Conservation (phyloP, 2,329 filamentous ascomycete species). For the Fusarium algeriense region DNA sequence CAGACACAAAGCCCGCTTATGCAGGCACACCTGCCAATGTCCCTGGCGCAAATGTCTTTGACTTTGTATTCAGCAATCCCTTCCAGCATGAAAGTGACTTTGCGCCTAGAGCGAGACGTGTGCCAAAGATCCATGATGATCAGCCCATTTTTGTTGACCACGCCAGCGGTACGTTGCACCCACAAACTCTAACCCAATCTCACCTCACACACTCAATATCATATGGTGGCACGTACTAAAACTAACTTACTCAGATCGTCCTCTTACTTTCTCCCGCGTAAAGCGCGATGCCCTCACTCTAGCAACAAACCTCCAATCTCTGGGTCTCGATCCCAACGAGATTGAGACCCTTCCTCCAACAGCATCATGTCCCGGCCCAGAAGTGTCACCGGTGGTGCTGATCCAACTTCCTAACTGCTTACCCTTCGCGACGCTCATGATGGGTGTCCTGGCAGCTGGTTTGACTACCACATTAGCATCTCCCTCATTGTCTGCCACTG, state of each 20-base stretch:
- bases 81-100: constrained; percentile 50
- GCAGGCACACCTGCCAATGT: constrained; percentile 36
- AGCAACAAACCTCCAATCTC: constrained; percentile 51
- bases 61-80: constrained; percentile 55
- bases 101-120: constrained; percentile 46
- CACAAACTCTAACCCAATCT: neutral
- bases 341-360: constrained; percentile 54
- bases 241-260: constrained; percentile 48
- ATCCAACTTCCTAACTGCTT: constrained; percentile 59
- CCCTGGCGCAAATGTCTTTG: constrained; percentile 50
- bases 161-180: constrained; percentile 50
- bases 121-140: constrained; percentile 51
- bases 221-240: neutral
- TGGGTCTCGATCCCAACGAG: constrained; percentile 53
- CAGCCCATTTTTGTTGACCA: constrained; percentile 57
- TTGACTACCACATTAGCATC: constrained; percentile 57
- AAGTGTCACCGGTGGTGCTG: constrained; percentile 57
- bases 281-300: constrained; percentile 53
- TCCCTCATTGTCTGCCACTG: constrained; percentile 55
- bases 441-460: constrained; percentile 56
- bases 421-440: constrained; percentile 52
- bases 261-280: constrained; percentile 53
- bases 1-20: constrained; percentile 30
- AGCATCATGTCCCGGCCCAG: constrained; percentile 53
- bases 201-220: neutral